Evolutionary conservation across 2,329 filamentous ascomycete genomes (phyloP).

Genomic region (Coniochaeta hoffmannii): DNA sequence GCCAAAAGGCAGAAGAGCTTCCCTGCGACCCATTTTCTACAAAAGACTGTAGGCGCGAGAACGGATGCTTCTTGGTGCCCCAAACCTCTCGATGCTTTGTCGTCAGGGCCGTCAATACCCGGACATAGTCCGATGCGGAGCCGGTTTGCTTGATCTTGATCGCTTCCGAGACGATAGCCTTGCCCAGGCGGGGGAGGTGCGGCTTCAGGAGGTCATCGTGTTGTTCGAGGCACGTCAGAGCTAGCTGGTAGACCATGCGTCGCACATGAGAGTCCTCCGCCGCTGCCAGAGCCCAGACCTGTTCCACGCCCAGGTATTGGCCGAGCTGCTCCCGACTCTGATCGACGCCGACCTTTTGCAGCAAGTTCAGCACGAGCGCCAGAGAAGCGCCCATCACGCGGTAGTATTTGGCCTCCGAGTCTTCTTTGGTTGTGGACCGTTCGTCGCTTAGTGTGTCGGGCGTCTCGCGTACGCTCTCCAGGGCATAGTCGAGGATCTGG

Average conservation of each 20-base stretch:
- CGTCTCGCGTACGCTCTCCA: conserved; percentile 73
- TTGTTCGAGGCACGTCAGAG: conserved; percentile 40
- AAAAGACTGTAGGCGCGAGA: conserved; percentile 59
- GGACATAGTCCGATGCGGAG: conserved; percentile 65
- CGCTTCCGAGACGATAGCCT: conserved; percentile 62
- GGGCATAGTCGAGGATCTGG: conserved; percentile 75
- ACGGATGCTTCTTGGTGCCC: conserved; percentile 55
- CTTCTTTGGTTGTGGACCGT: conserved; percentile 73
- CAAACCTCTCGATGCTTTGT: conserved; percentile 61
- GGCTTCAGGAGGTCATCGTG: conserved; percentile 37
- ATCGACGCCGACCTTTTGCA: conserved; percentile 49
- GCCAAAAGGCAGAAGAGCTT: conserved; percentile 68
- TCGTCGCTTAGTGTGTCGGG: conserved; percentile 81
- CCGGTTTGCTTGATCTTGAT: conserved; percentile 65
- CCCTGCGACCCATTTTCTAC: conserved; percentile 79
- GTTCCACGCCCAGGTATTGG: conserved; percentile 57
- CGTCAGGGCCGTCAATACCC: conserved; percentile 61
- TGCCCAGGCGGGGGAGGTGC: conserved; percentile 43
- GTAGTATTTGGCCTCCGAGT: conserved; percentile 78
- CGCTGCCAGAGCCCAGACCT: conserved; percentile 60
- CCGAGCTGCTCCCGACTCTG: conserved; percentile 58
- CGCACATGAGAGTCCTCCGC: conserved; percentile 49
- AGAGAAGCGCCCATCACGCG: conserved; percentile 58
- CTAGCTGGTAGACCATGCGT: conserved; percentile 42
- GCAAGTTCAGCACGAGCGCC: conserved; percentile 45